Percentiles rank a stretch among this genome's conserved stretches.
These are phyloP conservation scores for Fusarium lateritium DNA, from an alignment of 2,329 filamentous ascomycete genomes.

Conservation along the genomic window DNA sequence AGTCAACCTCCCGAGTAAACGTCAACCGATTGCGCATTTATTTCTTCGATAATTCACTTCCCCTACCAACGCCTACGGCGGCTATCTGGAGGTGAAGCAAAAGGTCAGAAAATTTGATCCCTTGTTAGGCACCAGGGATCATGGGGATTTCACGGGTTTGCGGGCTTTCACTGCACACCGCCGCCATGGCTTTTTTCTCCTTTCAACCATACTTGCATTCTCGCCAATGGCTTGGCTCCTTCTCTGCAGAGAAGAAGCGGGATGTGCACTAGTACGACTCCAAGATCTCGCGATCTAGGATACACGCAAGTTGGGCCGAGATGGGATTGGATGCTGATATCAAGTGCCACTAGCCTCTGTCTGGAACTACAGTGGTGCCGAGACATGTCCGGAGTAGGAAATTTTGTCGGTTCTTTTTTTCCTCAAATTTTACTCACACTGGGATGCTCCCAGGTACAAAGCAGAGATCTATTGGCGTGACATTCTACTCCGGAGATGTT, in stretches of 20 bases:
- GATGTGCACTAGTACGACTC: slow-evolving; percentile 40
- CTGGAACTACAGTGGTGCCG: slow-evolving; percentile 37
- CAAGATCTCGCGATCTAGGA: slow-evolving; percentile 47
- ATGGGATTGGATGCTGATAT: slow-evolving; percentile 26
- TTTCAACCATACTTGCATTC: slow-evolving; percentile 9
- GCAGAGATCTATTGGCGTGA: slow-evolving; percentile 24
- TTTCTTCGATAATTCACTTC: slow-evolving; percentile 19
- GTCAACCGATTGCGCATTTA: slow-evolving; percentile 23
- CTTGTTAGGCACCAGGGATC: slow-evolving; percentile 28
- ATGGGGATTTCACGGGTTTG: slow-evolving; percentile 37
- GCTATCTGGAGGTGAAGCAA: slow-evolving; percentile 27
- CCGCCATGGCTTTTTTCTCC: slow-evolving; percentile 33
- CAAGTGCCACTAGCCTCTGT: slow-evolving; percentile 30
- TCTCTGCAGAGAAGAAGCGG: slow-evolving; percentile 37
- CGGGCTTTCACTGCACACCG: slow-evolving; percentile 36
- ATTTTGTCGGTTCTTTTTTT: slow-evolving; percentile 25
- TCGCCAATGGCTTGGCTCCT: slow-evolving; percentile 34
- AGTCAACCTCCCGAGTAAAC: slow-evolving; percentile 1
- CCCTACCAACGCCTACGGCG: slow-evolving; percentile 21
- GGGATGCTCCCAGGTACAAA: background rate
- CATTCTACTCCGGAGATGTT: slow-evolving; percentile 19
- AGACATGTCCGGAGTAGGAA: slow-evolving; percentile 37
- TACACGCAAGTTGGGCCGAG: slow-evolving; percentile 40
- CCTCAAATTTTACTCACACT: slow-evolving; percentile 16
- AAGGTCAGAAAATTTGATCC: background rate